phyloP scores from a whole-genome alignment of 495 filamentous ascomycete genomes.

The Penicillium manginii region DNA sequence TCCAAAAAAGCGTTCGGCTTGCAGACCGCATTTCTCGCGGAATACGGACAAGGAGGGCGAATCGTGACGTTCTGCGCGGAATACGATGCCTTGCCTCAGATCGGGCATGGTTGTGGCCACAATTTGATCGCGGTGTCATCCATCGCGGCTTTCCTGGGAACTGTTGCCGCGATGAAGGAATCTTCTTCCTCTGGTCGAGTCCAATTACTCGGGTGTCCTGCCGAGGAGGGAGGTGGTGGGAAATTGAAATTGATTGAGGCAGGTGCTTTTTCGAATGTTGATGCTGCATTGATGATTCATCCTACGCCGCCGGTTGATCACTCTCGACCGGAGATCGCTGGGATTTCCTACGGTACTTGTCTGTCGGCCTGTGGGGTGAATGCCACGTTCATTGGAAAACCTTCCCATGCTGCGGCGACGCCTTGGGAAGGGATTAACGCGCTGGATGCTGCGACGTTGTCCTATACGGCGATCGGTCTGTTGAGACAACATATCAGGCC shows the following conservation, averaged over 20 bases:
- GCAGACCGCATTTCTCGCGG: constrained; percentile 28
- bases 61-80: constrained; percentile 35
- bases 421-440: constrained; percentile 63
- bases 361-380: constrained; percentile 7
- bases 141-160: constrained; percentile 55
- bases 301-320: background rate
- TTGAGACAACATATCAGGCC: constrained; percentile 61
- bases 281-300: constrained; percentile 60
- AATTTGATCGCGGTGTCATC: constrained; percentile 64
- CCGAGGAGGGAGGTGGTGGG: constrained; percentile 67
- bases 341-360: background rate
- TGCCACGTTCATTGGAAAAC: constrained; percentile 15
- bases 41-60: constrained; percentile 26
- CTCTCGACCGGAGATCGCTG: background rate
- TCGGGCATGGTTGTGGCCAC: constrained; percentile 67
- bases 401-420: constrained; percentile 50
- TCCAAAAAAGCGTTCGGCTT: constrained; percentile 41
- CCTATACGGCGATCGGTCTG: constrained; percentile 55
- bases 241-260: constrained; percentile 63
- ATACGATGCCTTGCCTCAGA: constrained; percentile 53
- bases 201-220: constrained; percentile 64
- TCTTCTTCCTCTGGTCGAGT: constrained; percentile 53
- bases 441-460: constrained; percentile 56
- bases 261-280: constrained; percentile 59
- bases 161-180: constrained; percentile 42